Conservation (phyloP, 2,329 filamentous ascomycete genomes). For the Neobulgaria alba region DNA sequence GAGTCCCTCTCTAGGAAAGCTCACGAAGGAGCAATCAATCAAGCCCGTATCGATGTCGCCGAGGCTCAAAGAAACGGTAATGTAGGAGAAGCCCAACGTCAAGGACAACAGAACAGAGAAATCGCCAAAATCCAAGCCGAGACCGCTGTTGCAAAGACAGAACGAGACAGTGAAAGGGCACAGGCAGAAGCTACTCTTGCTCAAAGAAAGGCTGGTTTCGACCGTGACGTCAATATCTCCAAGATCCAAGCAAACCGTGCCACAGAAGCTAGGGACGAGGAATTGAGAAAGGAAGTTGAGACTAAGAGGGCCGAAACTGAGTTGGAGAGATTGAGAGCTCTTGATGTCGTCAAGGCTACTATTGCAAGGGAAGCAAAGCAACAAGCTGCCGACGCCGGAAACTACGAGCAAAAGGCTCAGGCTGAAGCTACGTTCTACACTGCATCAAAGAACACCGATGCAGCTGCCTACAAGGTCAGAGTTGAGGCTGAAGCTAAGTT, state of each 20-base stretch:
- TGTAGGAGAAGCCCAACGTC: constrained; percentile 69
- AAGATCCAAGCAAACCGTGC: constrained; percentile 65
- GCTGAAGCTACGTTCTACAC: constrained; percentile 29
- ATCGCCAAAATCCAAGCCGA: constrained; percentile 83
- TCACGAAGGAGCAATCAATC: constrained; percentile 76
- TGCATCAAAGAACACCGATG: constrained; percentile 45
- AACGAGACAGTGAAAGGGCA: constrained; percentile 75
- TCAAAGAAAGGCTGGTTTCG: constrained; percentile 63
- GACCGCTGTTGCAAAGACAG: constrained; percentile 76
- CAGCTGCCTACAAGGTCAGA: constrained; percentile 37
- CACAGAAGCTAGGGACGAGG: constrained; percentile 69
- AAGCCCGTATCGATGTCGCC: constrained; percentile 60
- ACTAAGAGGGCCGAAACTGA: constrained; percentile 70
- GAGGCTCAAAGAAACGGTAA: constrained; percentile 58
- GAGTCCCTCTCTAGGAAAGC: constrained; percentile 74
- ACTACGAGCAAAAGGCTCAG: neutral
- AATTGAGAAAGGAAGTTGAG: constrained; percentile 71
- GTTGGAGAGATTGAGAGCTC: constrained; percentile 69
- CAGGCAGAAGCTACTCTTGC: constrained; percentile 68
- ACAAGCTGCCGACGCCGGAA: constrained; percentile 49
- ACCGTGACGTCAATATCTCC: constrained; percentile 66
- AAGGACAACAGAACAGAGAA: constrained; percentile 74
- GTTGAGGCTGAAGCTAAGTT: constrained; percentile 32
- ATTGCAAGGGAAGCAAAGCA: constrained; percentile 60
- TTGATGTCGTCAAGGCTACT: constrained; percentile 68